A percentile compares a stretch with the other conserved stretches of the same genome.
These are phyloP conservation scores for Solanum dulcamara DNA, from an alignment of 257 asterid genomes.

Conservation along the genomic window DNA sequence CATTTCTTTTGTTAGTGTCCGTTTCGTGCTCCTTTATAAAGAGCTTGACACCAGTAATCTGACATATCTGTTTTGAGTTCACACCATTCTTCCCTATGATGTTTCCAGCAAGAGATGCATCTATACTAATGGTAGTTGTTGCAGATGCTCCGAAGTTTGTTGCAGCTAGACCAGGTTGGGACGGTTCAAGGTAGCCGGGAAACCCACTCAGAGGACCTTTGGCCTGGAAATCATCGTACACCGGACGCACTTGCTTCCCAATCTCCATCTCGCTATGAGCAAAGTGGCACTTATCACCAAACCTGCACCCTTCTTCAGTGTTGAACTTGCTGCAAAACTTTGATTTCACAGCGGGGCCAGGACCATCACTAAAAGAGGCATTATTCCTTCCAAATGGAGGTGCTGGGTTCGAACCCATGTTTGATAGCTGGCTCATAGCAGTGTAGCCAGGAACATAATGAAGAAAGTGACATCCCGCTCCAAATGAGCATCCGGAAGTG, in stretches of 20 bases:
- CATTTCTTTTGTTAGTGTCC: constrained; percentile 58
- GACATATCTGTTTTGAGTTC: constrained; percentile 77
- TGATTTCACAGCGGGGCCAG: constrained; percentile 34
- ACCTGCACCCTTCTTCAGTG: constrained; percentile 84
- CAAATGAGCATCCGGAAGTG: constrained; percentile 52
- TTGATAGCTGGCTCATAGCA: constrained; percentile 76
- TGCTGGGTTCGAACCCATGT: constrained; percentile 47
- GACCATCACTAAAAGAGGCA: constrained; percentile 35
- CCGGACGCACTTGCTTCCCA: constrained; percentile 33
- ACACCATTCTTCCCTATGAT: constrained; percentile 83
- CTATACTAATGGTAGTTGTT: constrained; percentile 68
- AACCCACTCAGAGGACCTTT: constrained; percentile 35
- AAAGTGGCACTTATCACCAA: constrained; percentile 71
- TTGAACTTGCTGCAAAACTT: constrained; percentile 66
- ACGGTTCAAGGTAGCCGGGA: constrained; percentile 27
- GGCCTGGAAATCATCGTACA: constrained; percentile 43
- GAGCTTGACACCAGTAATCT: constrained; percentile 65
- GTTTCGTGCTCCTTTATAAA: constrained; percentile 64
- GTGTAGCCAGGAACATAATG: constrained; percentile 76
- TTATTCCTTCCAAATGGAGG: constrained; percentile 14
- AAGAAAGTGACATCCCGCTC: constrained; percentile 85
- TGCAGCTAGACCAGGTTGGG: constrained; percentile 38
- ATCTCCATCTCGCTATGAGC: constrained; percentile 95
- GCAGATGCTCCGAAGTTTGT: constrained; percentile 60
- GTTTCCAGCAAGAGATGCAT: constrained; percentile 70